A percentile compares a stretch with the other conserved stretches of the same genome.
phyloP scores from a whole-genome alignment of 2,329 filamentous ascomycete genomes.

The Ampelomyces quisqualis region DNA sequence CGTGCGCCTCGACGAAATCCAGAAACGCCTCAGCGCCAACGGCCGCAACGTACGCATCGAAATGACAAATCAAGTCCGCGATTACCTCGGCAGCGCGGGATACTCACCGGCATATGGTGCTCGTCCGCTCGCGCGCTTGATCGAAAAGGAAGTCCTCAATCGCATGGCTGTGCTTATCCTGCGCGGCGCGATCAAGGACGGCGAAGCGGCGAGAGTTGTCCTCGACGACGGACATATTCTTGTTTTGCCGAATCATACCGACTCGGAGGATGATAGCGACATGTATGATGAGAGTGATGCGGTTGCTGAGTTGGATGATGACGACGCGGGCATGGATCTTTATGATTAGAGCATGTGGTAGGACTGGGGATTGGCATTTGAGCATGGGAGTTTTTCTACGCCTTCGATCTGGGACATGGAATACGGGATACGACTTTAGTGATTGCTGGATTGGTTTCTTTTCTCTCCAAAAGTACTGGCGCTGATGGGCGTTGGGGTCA shows the following conservation, averaged over 20 bases:
- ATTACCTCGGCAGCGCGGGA: constrained; percentile 86
- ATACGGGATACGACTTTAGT: not conserved
- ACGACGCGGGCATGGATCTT: constrained; percentile 60
- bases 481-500: no score
- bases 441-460: no score
- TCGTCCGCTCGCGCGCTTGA: constrained; percentile 80
- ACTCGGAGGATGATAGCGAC: constrained; percentile 67
- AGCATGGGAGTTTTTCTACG: constrained; percentile 13
- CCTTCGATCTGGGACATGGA: no score
- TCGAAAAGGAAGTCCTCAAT: constrained; percentile 97
- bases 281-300: constrained; percentile 77
- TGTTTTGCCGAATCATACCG: constrained; percentile 80
- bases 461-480: no score
- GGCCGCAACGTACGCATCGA: constrained; percentile 81
- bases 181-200: constrained; percentile 78
- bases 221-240: constrained; percentile 76
- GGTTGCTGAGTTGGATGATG: constrained; percentile 64
- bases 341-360: constrained; percentile 58
- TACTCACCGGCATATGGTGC: constrained; percentile 97
- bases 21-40: constrained; percentile 84
- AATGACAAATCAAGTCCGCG: constrained; percentile 82
- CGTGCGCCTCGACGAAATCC: constrained; percentile 81
- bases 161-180: constrained; percentile 88
- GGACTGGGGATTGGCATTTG: constrained; percentile 10
- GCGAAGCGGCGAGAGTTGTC: constrained; percentile 77